A percentile compares a stretch with the other conserved stretches of the same genome.
phyloP scores from a whole-genome alignment of 2,329 filamentous ascomycete species.

The Colletotrichum orchidophilum region DNA sequence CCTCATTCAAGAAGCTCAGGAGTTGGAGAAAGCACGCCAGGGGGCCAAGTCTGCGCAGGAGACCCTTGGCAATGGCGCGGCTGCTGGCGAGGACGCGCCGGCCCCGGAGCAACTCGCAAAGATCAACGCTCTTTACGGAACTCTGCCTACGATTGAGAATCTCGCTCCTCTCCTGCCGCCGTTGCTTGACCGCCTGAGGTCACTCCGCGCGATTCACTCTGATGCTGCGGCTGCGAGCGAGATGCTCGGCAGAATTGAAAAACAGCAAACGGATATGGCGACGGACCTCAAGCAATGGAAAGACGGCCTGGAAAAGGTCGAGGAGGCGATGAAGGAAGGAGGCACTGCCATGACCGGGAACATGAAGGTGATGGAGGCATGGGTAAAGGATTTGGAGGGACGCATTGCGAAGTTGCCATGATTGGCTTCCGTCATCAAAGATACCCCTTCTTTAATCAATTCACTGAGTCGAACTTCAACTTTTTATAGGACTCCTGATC shows the following conservation, averaged over 20 bases:
- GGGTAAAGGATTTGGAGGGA: constrained; percentile 87
- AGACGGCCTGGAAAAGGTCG: constrained; percentile 81
- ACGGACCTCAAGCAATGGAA: constrained; percentile 88
- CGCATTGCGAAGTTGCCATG: constrained; percentile 71
- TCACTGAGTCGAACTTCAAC: background rate
- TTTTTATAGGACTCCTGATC: background rate
- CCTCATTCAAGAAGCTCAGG: constrained; percentile 77
- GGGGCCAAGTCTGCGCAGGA: constrained; percentile 71
- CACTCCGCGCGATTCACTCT: constrained; percentile 83
- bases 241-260: constrained; percentile 80
- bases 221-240: constrained; percentile 85
- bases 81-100: constrained; percentile 51
- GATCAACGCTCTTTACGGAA: constrained; percentile 90
- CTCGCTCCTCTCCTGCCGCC: constrained; percentile 86
- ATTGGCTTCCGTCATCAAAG: constrained; percentile 39
- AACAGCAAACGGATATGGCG: constrained; percentile 82
- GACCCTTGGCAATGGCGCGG: constrained; percentile 59
- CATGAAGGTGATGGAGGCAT: constrained; percentile 84
- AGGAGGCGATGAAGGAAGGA: constrained; percentile 76
- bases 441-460: constrained; percentile 44
- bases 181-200: constrained; percentile 85
- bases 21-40: constrained; percentile 71
- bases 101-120: constrained; percentile 81
- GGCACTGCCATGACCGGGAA: constrained; percentile 79
- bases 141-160: constrained; percentile 87